These are phyloP conservation scores for Phoenix roebelenii DNA, from an alignment of 176 grass and related monocot genomes.

Conservation along the genomic window DNA sequence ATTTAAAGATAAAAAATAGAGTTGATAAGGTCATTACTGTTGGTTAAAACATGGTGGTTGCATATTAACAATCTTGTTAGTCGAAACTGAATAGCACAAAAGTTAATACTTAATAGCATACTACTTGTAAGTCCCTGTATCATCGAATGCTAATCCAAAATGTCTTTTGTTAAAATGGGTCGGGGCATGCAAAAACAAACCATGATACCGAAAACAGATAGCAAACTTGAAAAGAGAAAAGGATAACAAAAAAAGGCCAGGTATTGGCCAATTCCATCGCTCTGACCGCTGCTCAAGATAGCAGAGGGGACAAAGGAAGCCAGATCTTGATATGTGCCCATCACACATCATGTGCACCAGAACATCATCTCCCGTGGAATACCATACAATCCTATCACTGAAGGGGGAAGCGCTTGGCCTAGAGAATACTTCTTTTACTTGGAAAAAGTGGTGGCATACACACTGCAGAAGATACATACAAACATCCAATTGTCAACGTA, in stretches of 20 bases:
- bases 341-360: conserved; percentile 58
- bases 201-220: not conserved
- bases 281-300: conserved; percentile 12
- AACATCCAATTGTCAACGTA: not conserved
- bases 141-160: no score
- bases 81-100: no score
- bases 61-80: no score
- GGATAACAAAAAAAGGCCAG: not conserved
- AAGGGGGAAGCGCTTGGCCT: conserved; percentile 32
- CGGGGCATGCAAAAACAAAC: not conserved
- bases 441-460: no score
- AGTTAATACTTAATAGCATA: no score
- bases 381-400: conserved; percentile 38
- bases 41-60: no score
- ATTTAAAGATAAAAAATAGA: no score
- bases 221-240: not conserved
- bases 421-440: conserved; percentile 8
- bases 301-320: conserved; percentile 26
- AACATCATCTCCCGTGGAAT: conserved; percentile 49
- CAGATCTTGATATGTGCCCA: conserved; percentile 52
- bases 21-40: no score
- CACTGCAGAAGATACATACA: not conserved
- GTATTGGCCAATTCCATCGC: conserved; percentile 1
- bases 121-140: no score
- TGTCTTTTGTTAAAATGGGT: no score